Evolutionary conservation across 2,329 filamentous ascomycete species (phyloP).

Genomic region (Colletotrichum theobromicola): DNA sequence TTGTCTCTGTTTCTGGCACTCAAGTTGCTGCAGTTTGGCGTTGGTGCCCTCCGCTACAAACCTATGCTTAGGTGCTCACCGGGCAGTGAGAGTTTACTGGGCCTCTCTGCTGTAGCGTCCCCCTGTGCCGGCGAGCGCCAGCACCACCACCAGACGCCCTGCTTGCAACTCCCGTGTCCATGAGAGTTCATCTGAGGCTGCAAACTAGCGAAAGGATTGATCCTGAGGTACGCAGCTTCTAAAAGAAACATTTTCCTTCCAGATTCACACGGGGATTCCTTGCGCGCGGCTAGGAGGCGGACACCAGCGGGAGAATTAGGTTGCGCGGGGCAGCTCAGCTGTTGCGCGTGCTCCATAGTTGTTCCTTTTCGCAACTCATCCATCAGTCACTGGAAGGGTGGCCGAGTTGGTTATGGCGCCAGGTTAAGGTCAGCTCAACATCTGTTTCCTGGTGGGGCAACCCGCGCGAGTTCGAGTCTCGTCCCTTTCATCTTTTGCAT

Average conservation of each 20-base stretch:
- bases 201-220: accelerated
- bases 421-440: slow-evolving; percentile 22
- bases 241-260: not conserved
- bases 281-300: not conserved
- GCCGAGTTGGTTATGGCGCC: slow-evolving; percentile 22
- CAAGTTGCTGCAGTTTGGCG: not conserved
- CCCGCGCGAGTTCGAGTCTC: slow-evolving; percentile 22
- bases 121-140: not conserved
- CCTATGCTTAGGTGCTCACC: too few relatives aligned
- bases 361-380: accelerated
- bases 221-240: accelerated
- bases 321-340: not conserved
- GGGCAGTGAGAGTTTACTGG: not conserved
- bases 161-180: not conserved
- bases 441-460: slow-evolving; percentile 22
- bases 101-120: not conserved
- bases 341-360: not conserved
- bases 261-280: accelerated
- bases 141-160: not conserved
- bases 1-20: not conserved
- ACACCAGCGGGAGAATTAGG: too few relatives aligned
- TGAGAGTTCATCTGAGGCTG: not conserved
- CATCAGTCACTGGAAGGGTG: slow-evolving; percentile 1
- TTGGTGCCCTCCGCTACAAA: not conserved
- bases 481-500: slow-evolving; percentile 13